Base-by-base conservation (phyloP, 805 yeast species). In the Hanseniaspora valbyensis region DNA sequence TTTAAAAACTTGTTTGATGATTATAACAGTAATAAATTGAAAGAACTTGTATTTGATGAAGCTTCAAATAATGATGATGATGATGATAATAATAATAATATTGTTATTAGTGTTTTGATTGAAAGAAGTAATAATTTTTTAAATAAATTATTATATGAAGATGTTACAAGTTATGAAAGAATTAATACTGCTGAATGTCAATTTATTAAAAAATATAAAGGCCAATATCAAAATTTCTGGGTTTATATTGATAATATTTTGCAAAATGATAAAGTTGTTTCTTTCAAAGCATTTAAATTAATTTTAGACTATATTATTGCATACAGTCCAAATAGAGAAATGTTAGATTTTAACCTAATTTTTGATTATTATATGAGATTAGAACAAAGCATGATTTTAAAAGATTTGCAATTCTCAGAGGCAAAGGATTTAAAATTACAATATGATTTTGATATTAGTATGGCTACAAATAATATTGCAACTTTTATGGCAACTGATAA, bases 331-430 rank as follows among this genome's bases (percentile, higher is more conserved):
- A 25, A 32, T 18, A 21, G 9, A 7, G 19, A 33, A 2, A 13
- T 48, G 9, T n/a, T 48, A n/a, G 38, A 48, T 29, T 48, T 48
- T 40, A 29, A 32, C 32, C 13, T 32, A 2, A 14, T 48, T 2
- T 48, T 40, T 21, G 38, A 40, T 33, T 37, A 32, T 19, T 48
- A 48, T 18, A 48, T 48, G 51, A 48, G 25, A 26, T 21, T 48
- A 6, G 51, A 48, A 25, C 51, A 48, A 25, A n/a, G 44, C 21
- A 48, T 48, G 51, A 38, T 48, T 19, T 21, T 48, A 16, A 25
- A 40, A 22, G 51, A 48, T 33, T 26, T 40, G 3, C 40, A 48
- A 19, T 48, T 39, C 26, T 48, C 51, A 8, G 43, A 40, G 18
- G 16, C 12, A 3, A 14, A 48, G 9, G 30, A 33, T 4, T 10